A percentile compares a stretch with the other conserved stretches of the same genome.
phyloP scores from a whole-genome alignment of 2,329 filamentous ascomycete species.

The Hypoxylon sp. region DNA sequence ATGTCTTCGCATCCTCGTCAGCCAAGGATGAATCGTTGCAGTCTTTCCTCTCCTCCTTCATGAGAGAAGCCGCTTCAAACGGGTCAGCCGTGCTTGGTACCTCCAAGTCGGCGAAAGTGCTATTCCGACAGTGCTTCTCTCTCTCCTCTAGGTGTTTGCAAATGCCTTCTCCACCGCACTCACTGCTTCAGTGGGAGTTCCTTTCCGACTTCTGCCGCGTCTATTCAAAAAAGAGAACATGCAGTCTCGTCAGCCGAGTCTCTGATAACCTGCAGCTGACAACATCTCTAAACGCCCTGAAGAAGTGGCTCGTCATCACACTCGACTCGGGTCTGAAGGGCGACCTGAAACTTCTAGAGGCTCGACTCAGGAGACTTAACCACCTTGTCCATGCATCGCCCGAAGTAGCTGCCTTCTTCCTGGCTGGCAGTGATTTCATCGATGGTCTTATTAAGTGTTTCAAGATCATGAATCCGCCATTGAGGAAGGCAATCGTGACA shows the following conservation, averaged over 20 bases:
- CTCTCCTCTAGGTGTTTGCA: constrained; percentile 66
- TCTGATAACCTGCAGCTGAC: constrained; percentile 63
- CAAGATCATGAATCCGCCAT: constrained; percentile 66
- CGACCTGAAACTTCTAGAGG: constrained; percentile 63
- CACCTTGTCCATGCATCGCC: constrained; percentile 69
- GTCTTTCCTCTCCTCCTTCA: constrained; percentile 72
- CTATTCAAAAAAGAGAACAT: constrained; percentile 69
- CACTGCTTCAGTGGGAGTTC: constrained; percentile 70
- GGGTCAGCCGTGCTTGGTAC: constrained; percentile 48
- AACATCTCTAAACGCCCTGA: constrained; percentile 63
- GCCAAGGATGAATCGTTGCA: constrained; percentile 65
- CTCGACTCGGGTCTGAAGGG: constrained; percentile 68
- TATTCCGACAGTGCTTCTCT: constrained; percentile 72
- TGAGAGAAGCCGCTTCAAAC: constrained; percentile 59
- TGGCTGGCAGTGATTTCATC: constrained; percentile 87
- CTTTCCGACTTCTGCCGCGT: constrained; percentile 72
- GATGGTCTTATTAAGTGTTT: constrained; percentile 77
- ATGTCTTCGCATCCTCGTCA: constrained; percentile 61
- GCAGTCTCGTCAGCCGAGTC: constrained; percentile 57
- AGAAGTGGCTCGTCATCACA: constrained; percentile 66
- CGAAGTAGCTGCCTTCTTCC: constrained; percentile 66
- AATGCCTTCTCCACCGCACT: constrained; percentile 51
- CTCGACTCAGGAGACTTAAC: constrained; percentile 65
- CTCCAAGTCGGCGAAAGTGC: constrained; percentile 47
- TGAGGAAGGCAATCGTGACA: constrained; percentile 74